Evolutionary conservation across 139 green algal species (phyloP).

Genomic region (Chara braunii): DNA sequence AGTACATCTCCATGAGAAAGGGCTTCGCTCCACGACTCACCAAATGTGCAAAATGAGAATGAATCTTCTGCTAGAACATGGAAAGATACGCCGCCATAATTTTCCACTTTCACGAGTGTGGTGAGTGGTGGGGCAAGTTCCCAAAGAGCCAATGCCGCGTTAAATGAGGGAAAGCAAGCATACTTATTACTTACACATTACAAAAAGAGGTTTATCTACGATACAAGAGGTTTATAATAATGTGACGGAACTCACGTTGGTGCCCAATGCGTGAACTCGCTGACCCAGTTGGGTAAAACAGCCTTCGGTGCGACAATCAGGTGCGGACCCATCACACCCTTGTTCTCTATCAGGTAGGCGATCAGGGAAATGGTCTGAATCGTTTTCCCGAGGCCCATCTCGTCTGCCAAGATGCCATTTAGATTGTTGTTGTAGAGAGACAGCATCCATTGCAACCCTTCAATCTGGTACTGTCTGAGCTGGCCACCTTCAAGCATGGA

Average conservation of each 20-base stretch:
- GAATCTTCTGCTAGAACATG: too few species aligned
- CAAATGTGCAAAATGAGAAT: too few species aligned
- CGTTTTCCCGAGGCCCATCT: constrained; percentile 47
- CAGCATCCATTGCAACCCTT: constrained; percentile 54
- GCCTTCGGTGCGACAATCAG: constrained; percentile 64
- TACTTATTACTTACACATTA: too few species aligned
- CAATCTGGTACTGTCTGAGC: constrained; percentile 48
- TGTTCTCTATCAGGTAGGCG: constrained; percentile 52
- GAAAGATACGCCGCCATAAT: too few species aligned
- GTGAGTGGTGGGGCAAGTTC: too few species aligned
- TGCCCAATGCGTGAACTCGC: constrained; percentile 57
- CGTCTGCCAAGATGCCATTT: constrained; percentile 60
- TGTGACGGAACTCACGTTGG: constrained; percentile 25
- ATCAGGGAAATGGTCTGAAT: constrained; percentile 54
- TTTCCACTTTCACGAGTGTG: too few species aligned
- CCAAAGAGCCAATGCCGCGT: too few species aligned
- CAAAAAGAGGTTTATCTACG: background rate
- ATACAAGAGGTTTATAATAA: background rate
- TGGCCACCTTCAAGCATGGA: constrained; percentile 40
- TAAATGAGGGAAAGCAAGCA: too few species aligned
- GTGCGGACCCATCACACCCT: constrained; percentile 56
- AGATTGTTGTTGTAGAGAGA: constrained; percentile 60
- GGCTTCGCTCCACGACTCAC: too few species aligned
- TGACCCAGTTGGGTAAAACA: constrained; percentile 58
- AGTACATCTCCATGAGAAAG: too few species aligned